phyloP scores from a whole-genome alignment of 345 rosid species.

The Bruguiera gymnorhiza region DNA sequence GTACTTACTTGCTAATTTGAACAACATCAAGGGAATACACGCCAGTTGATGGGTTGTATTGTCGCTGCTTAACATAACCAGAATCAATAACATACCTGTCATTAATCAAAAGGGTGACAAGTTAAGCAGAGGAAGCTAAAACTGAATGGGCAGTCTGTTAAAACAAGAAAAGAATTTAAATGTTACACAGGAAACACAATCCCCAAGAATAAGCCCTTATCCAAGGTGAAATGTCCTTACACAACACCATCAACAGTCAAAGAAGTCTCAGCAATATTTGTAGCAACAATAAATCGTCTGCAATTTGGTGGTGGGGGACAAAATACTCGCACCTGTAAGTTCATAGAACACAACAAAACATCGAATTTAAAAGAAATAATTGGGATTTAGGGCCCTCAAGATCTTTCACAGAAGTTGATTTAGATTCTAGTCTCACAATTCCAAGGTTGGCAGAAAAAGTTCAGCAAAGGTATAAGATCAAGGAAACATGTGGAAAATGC shows the following conservation, averaged over 20 bases:
- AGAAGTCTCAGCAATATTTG: slow-evolving; percentile 98
- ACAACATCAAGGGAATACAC: slow-evolving; percentile 96
- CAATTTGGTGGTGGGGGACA: slow-evolving; percentile 93
- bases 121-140: background rate
- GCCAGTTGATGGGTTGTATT: slow-evolving; percentile 89
- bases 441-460: background rate
- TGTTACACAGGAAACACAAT: slow-evolving; percentile 10
- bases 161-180: background rate
- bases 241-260: slow-evolving; percentile 97
- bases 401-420: background rate
- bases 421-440: background rate
- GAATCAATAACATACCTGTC: slow-evolving; percentile 91
- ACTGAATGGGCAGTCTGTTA: background rate
- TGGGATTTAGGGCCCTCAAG: slow-evolving; percentile 1
- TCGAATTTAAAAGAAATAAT: slow-evolving; percentile 9
- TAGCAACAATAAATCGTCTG: slow-evolving; percentile 86
- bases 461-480: background rate
- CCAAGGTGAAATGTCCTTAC: slow-evolving; percentile 58
- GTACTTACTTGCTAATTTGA: slow-evolving; percentile 92
- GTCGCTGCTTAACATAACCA: slow-evolving; percentile 94
- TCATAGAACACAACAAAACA: slow-evolving; percentile 20
- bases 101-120: slow-evolving; percentile 12
- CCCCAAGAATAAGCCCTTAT: slow-evolving; percentile 15
- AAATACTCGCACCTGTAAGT: slow-evolving; percentile 83
- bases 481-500: background rate